phyloP scores from a whole-genome alignment of 2,329 filamentous ascomycete species.

The Thermoascus crustaceus region DNA sequence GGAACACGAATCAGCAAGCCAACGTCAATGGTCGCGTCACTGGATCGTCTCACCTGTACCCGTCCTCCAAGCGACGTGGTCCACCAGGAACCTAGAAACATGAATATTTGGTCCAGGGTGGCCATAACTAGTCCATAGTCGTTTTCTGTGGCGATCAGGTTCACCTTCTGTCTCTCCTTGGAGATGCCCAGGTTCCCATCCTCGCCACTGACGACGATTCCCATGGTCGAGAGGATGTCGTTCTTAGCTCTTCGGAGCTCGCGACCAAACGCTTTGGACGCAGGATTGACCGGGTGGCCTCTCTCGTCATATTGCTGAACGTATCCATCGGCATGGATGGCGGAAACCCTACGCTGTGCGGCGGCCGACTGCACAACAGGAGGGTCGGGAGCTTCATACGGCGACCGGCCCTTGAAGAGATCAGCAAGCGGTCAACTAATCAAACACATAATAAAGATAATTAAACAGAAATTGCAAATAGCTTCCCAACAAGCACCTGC shows the following conservation, averaged over 20 bases:
- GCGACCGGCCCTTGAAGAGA: conserved; percentile 35
- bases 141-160: conserved; percentile 33
- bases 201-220: conserved; percentile 38
- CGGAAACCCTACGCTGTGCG: conserved; percentile 16
- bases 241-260: conserved; percentile 42
- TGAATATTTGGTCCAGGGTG: conserved; percentile 33
- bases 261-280: conserved; percentile 31
- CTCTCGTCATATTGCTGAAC: conserved; percentile 41
- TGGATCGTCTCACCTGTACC: conserved; percentile 27
- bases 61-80: conserved; percentile 28
- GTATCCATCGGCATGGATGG: conserved; percentile 33
- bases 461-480: neutral
- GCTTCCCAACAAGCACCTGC: too few species aligned
- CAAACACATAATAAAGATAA: too few species aligned
- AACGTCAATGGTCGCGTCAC: neutral
- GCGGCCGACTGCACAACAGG: conserved; percentile 13
- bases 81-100: conserved; percentile 37
- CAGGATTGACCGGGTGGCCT: conserved; percentile 40
- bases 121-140: conserved; percentile 36
- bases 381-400: conserved; percentile 36
- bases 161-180: conserved; percentile 31
- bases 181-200: conserved; percentile 26
- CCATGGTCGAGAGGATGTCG: conserved; percentile 43
- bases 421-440: too few species aligned
- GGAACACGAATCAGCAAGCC: conserved; percentile 4